Evolutionary conservation across 192 early-diverging fungal genomes (phyloP).

Genomic region (Linnemannia hyalina): DNA sequence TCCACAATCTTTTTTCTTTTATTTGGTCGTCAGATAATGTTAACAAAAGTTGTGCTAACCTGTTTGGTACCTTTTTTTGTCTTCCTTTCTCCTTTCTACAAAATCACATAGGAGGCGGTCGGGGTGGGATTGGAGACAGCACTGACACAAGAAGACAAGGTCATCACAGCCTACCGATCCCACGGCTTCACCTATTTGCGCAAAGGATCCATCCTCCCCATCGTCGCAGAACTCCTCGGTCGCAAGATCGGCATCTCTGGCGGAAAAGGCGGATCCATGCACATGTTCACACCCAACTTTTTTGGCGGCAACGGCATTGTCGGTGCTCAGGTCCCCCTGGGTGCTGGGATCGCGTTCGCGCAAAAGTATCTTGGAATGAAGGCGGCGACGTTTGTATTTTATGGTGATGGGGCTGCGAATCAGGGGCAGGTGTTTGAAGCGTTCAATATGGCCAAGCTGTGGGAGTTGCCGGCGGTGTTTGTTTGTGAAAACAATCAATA

Average conservation of each 20-base stretch:
- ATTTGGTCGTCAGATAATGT: background rate
- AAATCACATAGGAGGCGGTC: slow-evolving; percentile 77
- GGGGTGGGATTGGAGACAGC: slow-evolving; percentile 91
- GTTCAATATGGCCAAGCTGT: slow-evolving; percentile 98
- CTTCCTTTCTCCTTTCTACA: background rate
- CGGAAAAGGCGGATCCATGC: slow-evolving; percentile 99
- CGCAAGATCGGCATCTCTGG: slow-evolving; percentile 83
- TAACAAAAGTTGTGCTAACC: background rate
- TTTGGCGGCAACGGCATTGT: slow-evolving; percentile 99
- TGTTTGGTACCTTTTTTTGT: background rate
- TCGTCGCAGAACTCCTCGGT: slow-evolving; percentile 83
- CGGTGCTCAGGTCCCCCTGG: slow-evolving; percentile 88
- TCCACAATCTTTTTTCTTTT: background rate
- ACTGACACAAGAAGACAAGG: slow-evolving; percentile 83
- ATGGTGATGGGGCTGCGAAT: slow-evolving; percentile 97
- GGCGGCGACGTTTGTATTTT: slow-evolving; percentile 89
- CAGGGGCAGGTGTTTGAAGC: slow-evolving; percentile 99
- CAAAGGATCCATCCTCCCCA: slow-evolving; percentile 70
- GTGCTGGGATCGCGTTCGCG: slow-evolving; percentile 87
- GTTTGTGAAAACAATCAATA: slow-evolving; percentile 99
- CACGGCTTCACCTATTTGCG: slow-evolving; percentile 95
- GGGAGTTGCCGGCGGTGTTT: slow-evolving; percentile 92
- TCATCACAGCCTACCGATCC: slow-evolving; percentile 97
- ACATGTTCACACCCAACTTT: slow-evolving; percentile 94
- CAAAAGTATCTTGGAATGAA: slow-evolving; percentile 86